These are phyloP conservation scores for Aspergillus alliaceus DNA, from an alignment of 2,329 filamentous ascomycete genomes.

Conservation along the genomic window DNA sequence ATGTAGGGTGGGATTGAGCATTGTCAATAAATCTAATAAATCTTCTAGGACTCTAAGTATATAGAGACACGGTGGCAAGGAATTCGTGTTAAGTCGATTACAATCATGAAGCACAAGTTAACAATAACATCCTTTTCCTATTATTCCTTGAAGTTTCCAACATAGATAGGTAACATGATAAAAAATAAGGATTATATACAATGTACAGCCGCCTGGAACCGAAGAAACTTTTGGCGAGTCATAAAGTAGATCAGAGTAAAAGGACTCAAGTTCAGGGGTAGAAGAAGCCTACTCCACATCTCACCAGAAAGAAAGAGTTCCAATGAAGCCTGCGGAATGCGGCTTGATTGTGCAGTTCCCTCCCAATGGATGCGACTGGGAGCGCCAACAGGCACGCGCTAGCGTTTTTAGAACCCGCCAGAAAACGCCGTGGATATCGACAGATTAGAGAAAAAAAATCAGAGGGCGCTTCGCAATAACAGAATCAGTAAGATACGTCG, in stretches of 20 bases:
- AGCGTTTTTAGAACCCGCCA: constrained; percentile 38
- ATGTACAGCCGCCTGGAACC: constrained; percentile 6
- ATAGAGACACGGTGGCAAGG: no score
- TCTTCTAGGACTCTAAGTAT: no score
- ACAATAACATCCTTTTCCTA: neutral
- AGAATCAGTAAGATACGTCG: constrained; percentile 22
- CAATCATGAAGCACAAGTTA: no score
- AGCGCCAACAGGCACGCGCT: constrained; percentile 19
- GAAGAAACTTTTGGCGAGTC: constrained; percentile 17
- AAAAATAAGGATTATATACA: constrained; percentile 21
- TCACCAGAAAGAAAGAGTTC: neutral
- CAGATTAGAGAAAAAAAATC: constrained; percentile 25
- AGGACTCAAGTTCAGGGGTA: neutral
- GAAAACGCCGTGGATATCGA: constrained; percentile 46
- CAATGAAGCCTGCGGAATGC: neutral
- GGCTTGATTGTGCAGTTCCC: neutral
- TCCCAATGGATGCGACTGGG: constrained; percentile 2
- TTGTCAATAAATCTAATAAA: no score
- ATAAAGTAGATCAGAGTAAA: constrained; percentile 7
- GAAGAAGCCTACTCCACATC: neutral
- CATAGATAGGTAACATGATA: constrained; percentile 7
- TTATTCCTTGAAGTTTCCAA: constrained; percentile 13
- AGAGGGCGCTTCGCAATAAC: constrained; percentile 22
- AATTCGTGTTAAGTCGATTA: no score
- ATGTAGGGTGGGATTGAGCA: no score